Conservation (phyloP, 768 basidiomycete species). For the Megacollybia marginata region DNA sequence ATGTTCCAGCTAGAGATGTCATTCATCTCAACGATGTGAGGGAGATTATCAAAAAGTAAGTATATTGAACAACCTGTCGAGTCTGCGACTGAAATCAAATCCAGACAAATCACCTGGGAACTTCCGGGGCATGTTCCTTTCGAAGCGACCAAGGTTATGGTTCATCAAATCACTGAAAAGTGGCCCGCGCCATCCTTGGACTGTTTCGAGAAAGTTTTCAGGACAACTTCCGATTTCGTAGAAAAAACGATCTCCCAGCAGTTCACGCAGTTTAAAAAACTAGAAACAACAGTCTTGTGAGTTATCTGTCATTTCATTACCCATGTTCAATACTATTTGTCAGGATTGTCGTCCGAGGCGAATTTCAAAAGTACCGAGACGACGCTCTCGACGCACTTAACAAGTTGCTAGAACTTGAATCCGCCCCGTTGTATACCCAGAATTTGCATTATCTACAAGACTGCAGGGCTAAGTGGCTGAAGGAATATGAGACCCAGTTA, state of each 20-base stretch:
- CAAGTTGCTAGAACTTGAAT: conserved; percentile 31
- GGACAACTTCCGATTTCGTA: conserved; percentile 7
- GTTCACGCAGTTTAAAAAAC: conserved; percentile 23
- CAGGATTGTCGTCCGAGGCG: not conserved
- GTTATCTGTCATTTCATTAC: not conserved
- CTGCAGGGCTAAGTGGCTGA: conserved; percentile 17
- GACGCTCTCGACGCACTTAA: conserved; percentile 17
- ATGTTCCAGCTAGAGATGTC: conserved; percentile 1
- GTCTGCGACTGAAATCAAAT: not conserved
- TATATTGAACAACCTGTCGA: not conserved
- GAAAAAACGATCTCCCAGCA: conserved; percentile 13
- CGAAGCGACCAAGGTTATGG: conserved; percentile 22
- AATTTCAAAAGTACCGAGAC: conserved; percentile 11
- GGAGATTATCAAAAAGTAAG: conserved; percentile 21
- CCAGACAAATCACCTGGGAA: conserved; percentile 30
- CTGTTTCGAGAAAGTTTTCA: conserved; percentile 23
- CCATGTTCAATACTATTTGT: not conserved
- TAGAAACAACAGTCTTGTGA: conserved; percentile 20
- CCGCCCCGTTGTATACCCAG: conserved; percentile 29
- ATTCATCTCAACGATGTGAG: conserved; percentile 17
- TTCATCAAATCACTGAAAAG: conserved; percentile 17
- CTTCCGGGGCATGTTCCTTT: conserved; percentile 27
- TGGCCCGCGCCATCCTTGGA: conserved; percentile 20
- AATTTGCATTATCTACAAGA: conserved; percentile 16
- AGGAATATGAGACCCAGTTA: conserved; percentile 7